phyloP scores from a whole-genome alignment of 108 stramenopile species.

The Pseudonitzschia multistriata region DNA sequence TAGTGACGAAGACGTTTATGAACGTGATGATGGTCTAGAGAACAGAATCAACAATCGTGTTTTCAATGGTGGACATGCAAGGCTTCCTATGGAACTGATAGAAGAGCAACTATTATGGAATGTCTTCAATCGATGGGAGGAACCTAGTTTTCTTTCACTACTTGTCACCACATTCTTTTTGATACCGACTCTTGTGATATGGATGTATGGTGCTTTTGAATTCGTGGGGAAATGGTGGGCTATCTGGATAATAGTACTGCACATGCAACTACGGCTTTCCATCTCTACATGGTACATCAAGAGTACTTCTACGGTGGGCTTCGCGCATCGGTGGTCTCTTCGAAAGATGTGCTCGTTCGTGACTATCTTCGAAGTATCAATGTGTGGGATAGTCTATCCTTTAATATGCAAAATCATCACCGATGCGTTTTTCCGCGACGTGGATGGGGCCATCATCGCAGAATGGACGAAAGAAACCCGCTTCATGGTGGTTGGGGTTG shows the following conservation, averaged over 20 bases:
- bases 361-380: conserved; percentile 17
- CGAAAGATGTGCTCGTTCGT: conserved; percentile 15
- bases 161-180: not conserved
- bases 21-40: conserved; percentile 3
- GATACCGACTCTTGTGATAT: conserved; percentile 18
- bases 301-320: conserved; percentile 19
- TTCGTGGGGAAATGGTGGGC: conserved; percentile 32
- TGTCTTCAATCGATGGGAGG: conserved; percentile 17
- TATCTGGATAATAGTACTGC: conserved; percentile 28
- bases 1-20: not conserved
- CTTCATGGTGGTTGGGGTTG: conserved; percentile 1
- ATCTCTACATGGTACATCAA: conserved; percentile 26
- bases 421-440: conserved; percentile 16
- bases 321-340: conserved; percentile 12
- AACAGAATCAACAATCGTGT: not conserved
- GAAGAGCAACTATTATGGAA: conserved; percentile 16
- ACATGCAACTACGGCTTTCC: conserved; percentile 20
- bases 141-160: conserved; percentile 6
- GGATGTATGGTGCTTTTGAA: conserved; percentile 23
- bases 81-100: not conserved
- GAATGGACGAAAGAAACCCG: conserved; percentile 23
- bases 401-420: not conserved
- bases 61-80: not conserved
- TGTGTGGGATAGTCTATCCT: conserved; percentile 24
- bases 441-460: conserved; percentile 22